Evolutionary conservation across 306 rosid species (phyloP).

Genomic region (Vachellia collinsii): DNA sequence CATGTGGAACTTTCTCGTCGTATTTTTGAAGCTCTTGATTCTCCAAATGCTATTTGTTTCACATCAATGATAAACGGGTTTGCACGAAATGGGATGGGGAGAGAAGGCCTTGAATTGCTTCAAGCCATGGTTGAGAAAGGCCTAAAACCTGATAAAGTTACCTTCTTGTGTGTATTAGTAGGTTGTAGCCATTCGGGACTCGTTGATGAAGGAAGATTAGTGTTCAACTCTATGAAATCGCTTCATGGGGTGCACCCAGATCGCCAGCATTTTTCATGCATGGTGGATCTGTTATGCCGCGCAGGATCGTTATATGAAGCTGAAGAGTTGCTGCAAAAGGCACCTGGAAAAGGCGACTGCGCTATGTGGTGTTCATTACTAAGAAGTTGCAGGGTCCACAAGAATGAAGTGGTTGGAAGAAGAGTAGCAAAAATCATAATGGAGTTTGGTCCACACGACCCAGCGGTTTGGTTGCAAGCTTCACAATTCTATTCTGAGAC

Average conservation of each 20-base stretch:
- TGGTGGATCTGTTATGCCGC: constrained; percentile 85
- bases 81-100: constrained; percentile 81
- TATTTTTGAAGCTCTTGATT: constrained; percentile 58
- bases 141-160: constrained; percentile 68
- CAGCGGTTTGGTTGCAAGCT: constrained; percentile 75
- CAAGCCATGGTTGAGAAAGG: constrained; percentile 64
- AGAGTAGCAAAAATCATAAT: constrained; percentile 55
- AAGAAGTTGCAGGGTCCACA: constrained; percentile 70
- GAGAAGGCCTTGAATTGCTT: constrained; percentile 64
- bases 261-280: constrained; percentile 73
- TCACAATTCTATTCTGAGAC: constrained; percentile 76
- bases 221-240: constrained; percentile 67
- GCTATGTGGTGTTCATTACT: constrained; percentile 81
- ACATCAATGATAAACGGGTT: constrained; percentile 79
- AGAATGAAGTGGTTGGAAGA: constrained; percentile 67
- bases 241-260: constrained; percentile 57
- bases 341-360: constrained; percentile 51
- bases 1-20: constrained; percentile 55
- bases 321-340: constrained; percentile 53
- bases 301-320: constrained; percentile 77
- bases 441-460: constrained; percentile 65
- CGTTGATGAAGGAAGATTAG: constrained; percentile 62
- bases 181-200: constrained; percentile 82
- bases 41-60: constrained; percentile 71
- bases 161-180: constrained; percentile 70